phyloP scores from a whole-genome alignment of 2,329 filamentous ascomycete genomes.

The Penicillium thymicola region DNA sequence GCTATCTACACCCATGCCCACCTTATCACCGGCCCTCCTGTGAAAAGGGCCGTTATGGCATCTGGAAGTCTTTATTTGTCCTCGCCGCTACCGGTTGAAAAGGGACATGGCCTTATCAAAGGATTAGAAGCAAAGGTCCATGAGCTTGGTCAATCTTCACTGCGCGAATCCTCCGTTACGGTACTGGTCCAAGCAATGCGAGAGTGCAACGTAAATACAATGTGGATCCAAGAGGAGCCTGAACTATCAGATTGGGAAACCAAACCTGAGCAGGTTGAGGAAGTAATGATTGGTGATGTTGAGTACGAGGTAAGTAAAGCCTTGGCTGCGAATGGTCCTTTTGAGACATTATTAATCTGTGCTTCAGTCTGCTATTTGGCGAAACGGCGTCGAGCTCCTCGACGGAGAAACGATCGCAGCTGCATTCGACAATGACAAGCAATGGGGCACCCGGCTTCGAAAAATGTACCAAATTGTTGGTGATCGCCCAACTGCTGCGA shows the following conservation, averaged over 20 bases:
- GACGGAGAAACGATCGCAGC: constrained; percentile 33
- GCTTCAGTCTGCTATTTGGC: constrained; percentile 46
- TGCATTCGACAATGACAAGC: constrained; percentile 33
- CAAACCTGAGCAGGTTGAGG: constrained; percentile 31
- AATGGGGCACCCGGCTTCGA: constrained; percentile 34
- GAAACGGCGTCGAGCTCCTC: constrained; percentile 41
- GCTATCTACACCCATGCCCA: constrained; percentile 48
- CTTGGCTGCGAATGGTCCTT: neutral
- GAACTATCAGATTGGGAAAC: constrained; percentile 39
- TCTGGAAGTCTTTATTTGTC: constrained; percentile 47
- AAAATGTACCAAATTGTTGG: constrained; percentile 43
- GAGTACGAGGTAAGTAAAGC: constrained; percentile 40
- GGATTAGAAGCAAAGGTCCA: constrained; percentile 29
- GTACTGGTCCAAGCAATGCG: constrained; percentile 35
- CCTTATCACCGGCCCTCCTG: constrained; percentile 31
- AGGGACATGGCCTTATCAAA: constrained; percentile 32
- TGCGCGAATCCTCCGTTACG: constrained; percentile 30
- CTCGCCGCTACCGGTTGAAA: constrained; percentile 38
- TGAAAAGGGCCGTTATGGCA: constrained; percentile 38
- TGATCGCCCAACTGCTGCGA: constrained; percentile 40
- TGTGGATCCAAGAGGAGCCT: constrained; percentile 43
- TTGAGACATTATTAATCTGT: neutral
- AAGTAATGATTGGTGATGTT: constrained; percentile 44
- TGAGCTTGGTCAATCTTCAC: constrained; percentile 25
- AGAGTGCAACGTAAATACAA: constrained; percentile 40